Evolutionary conservation across 345 rosid genomes (phyloP), one percentile per base, ranked within the genome.

Genomic region (Turritis glabra): DNA sequence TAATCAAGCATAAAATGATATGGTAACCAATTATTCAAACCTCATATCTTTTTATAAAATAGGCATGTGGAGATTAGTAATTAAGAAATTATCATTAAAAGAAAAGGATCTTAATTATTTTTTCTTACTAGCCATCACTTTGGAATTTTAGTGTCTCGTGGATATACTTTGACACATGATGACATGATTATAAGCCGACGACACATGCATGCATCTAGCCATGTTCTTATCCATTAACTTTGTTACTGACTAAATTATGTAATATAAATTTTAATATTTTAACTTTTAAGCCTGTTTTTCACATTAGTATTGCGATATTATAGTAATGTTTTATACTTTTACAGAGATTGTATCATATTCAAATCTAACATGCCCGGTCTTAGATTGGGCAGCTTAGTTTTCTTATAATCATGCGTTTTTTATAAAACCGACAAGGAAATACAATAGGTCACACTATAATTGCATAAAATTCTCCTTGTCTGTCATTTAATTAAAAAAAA

Each of bases 171-270:
- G 72, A 74, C 18, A 26, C 53, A 48, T 48, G 53, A 47, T 19
- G 53, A 48, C 50, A 64, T 67, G 60, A 46, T 53, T 21, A 41
- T 40, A 26, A 50, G 52, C 19, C 37, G 38, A 46, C 37, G 69
- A 32, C 35, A 64, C 71, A 54, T 65, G 71, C 47, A 73, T 73
- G 71, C 47, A 73, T 73, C 48, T 43, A 64, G 12, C 64, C 48
- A 40, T 60, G 64, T 75, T 75, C 64, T 54, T 69, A 61, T 61
- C 69, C 50, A 51, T 22, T 13, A 67, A 40, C 62, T 67, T 19
- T 67, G 0, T 75, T 67, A 59, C 56, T 27, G 29, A 60, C 29
- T 29, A 25, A 3, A 50, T 33, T 40, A 18, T 59, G 53, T n/a
- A 40, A 58, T 47, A 22, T 58, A 21, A 21, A 44, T 1, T 57